Evolutionary conservation across 1,139 yeast species (phyloP).

Genomic region (Nadsonia starkeyi-henricii): DNA sequence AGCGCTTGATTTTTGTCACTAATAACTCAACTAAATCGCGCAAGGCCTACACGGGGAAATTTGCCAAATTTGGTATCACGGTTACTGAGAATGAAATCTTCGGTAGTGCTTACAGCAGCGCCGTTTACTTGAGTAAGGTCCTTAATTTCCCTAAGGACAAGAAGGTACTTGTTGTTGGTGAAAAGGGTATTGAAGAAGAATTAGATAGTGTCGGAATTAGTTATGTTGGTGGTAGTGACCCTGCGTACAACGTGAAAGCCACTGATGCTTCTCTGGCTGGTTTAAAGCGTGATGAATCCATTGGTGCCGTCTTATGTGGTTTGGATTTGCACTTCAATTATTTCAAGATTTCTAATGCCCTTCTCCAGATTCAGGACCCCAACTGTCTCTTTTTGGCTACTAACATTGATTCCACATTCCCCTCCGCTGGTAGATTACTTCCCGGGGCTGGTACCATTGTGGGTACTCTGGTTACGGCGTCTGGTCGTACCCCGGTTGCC

Average conservation of each 20-base stretch:
- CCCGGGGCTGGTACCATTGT: constrained; percentile 95
- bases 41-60: constrained; percentile 58
- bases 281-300: constrained; percentile 45
- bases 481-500: constrained; percentile 63
- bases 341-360: constrained; percentile 64
- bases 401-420: constrained; percentile 91
- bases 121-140: constrained; percentile 70
- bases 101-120: constrained; percentile 86
- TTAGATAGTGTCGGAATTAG: constrained; percentile 51
- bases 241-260: constrained; percentile 15
- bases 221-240: constrained; percentile 61
- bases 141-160: constrained; percentile 54
- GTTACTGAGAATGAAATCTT: constrained; percentile 64
- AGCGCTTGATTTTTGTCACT: constrained; percentile 76
- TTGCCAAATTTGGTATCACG: constrained; percentile 55
- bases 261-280: constrained; percentile 22
- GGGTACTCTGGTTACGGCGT: constrained; percentile 60
- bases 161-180: constrained; percentile 82
- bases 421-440: constrained; percentile 67
- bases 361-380: constrained; percentile 63
- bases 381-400: constrained; percentile 76
- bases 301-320: constrained; percentile 86
- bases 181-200: constrained; percentile 66
- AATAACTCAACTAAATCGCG: constrained; percentile 91
- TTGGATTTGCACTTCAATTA: constrained; percentile 65